phyloP scores from a whole-genome alignment of 495 filamentous ascomycete genomes.

The Talaromyces liani region DNA sequence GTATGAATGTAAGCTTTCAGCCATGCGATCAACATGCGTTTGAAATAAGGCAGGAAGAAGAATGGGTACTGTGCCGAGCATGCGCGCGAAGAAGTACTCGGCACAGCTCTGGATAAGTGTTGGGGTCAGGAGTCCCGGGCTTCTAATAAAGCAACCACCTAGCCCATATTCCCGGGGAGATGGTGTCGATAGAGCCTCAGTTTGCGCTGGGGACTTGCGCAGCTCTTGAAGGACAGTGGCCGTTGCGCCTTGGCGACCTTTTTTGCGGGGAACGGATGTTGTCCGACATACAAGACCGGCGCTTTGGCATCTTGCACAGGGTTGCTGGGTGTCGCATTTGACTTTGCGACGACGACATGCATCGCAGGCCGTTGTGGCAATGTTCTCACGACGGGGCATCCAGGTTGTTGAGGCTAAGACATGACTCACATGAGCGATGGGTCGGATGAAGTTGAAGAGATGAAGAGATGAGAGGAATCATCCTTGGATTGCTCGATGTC shows the following conservation, averaged over 20 bases:
- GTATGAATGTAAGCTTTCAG: constrained; percentile 61
- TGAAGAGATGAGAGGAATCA: background rate
- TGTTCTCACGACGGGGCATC: background rate
- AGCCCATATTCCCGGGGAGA: constrained; percentile 12
- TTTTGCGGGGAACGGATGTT: constrained; percentile 79
- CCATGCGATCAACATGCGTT: constrained; percentile 47
- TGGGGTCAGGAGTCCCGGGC: constrained; percentile 47
- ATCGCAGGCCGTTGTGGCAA: constrained; percentile 63
- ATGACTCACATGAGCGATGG: background rate
- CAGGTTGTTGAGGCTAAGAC: background rate
- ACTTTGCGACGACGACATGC: constrained; percentile 80
- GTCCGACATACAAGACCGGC: constrained; percentile 69
- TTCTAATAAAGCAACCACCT: constrained; percentile 8
- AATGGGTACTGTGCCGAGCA: constrained; percentile 71
- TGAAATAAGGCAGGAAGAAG: constrained; percentile 55
- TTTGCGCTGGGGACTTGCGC: constrained; percentile 48
- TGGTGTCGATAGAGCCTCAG: constrained; percentile 47
- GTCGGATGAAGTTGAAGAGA: background rate
- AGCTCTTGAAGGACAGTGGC: constrained; percentile 78
- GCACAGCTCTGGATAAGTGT: constrained; percentile 60
- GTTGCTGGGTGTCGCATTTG: constrained; percentile 44
- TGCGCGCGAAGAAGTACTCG: constrained; percentile 69
- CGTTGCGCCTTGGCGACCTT: constrained; percentile 74
- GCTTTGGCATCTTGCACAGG: constrained; percentile 63
- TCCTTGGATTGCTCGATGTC: background rate